Base-by-base conservation (phyloP, 371 early-diverging fungal genomes). In the Rhizopus sp. region DNA sequence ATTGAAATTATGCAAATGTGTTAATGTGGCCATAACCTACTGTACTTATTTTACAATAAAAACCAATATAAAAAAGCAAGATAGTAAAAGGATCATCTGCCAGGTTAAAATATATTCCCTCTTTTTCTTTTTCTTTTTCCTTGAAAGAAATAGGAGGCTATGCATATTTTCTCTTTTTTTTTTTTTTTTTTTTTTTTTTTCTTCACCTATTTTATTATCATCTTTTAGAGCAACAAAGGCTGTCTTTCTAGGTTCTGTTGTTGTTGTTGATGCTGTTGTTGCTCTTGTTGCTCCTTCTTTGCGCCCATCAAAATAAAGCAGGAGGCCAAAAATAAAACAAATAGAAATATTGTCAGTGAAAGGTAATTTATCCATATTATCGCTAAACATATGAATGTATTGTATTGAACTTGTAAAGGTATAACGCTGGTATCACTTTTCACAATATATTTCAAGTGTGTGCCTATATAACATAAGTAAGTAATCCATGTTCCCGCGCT, bases 281-380 rank as follows among this genome's bases (percentile, higher is more conserved):
- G 30, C 46, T 46, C 62, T 32, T 7, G 8, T 61, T 30, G 29
- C 30, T 57, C 32, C 5, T 49, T 30, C 16, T 45, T 40, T n/a
- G 62, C 53, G 7, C 67, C 62, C 15, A 66, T 59, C 40, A 66
- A 53, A 29, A 67, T 56, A 49, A 51, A 67, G 23, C 59, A 67
- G 1, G 68, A 62, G 13, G 68, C 68, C 35, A 62, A 62, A 23
- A 62, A 38, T 10, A 67, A 16, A 5, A 67, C 35, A 16, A 67
- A 40, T 7, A 53, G 52, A 44, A 67, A 67, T 3, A 56, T 10
- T 9, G 56, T 37, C n/a, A 67, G 33, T 4, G 60, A 59, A n/a
- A 59, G 29, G 50, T 62, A 67, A 35, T 59, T 67, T 39, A 62
- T 59, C 59, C 68, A 62, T 41, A 67, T 41, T 10, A 67, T 67